These are phyloP conservation scores for Termitomyces sp. DNA, from an alignment of 768 basidiomycete species.

Conservation along the genomic window DNA sequence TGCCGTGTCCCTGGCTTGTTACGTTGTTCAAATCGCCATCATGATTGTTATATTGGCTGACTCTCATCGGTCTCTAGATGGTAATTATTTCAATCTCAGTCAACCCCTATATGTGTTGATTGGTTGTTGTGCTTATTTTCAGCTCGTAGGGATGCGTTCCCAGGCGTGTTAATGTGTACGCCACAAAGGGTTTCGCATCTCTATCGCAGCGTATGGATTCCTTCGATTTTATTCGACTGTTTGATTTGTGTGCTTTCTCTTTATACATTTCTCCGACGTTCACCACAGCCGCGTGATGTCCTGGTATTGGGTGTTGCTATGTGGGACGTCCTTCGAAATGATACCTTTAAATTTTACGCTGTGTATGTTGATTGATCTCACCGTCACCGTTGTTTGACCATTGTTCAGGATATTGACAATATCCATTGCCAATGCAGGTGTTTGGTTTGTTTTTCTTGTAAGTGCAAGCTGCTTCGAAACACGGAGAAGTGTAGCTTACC, in stretches of 20 bases:
- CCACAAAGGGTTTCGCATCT: slow-evolving; percentile 12
- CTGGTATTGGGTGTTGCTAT: slow-evolving; percentile 6
- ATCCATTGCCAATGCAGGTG: slow-evolving; percentile 13
- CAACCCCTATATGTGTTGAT: background rate
- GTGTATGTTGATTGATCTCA: slow-evolving; percentile 14
- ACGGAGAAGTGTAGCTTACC: background rate
- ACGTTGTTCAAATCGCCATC: slow-evolving; percentile 13
- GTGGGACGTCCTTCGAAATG: slow-evolving; percentile 18
- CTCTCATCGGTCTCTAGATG: slow-evolving; percentile 9
- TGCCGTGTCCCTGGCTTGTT: slow-evolving; percentile 5
- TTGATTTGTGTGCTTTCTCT: slow-evolving; percentile 16
- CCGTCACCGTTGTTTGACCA: background rate
- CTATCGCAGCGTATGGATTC: slow-evolving; percentile 19
- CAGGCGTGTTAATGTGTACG: slow-evolving; percentile 13
- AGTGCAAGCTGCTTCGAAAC: background rate
- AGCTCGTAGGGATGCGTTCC: slow-evolving; percentile 9
- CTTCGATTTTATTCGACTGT: slow-evolving; percentile 17
- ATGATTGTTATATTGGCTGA: slow-evolving; percentile 12
- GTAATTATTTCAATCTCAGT: slow-evolving; percentile 2
- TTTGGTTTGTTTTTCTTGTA: slow-evolving; percentile 17
- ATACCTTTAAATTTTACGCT: slow-evolving; percentile 20
- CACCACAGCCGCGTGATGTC: slow-evolving; percentile 2
- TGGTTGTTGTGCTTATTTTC: background rate
- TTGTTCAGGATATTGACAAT: slow-evolving; percentile 12
- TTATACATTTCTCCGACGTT: slow-evolving; percentile 12